Conservation (phyloP, 2,329 filamentous ascomycete species). For the Colletotrichum shisoi region DNA sequence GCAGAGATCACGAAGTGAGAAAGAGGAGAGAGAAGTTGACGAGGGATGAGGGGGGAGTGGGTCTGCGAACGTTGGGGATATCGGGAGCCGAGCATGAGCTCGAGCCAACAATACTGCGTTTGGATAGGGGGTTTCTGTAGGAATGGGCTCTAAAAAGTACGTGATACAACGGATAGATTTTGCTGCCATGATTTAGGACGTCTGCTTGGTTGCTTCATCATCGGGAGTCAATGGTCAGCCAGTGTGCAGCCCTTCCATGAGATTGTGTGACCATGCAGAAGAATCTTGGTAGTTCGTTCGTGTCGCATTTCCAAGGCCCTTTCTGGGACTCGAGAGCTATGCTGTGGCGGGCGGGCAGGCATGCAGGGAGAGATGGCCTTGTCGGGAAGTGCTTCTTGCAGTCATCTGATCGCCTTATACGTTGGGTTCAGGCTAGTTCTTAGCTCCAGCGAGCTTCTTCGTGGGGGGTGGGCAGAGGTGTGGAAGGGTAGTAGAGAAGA, state of each 20-base stretch:
- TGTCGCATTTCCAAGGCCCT: too few species aligned
- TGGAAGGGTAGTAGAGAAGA: neutral
- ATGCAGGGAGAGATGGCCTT: too few species aligned
- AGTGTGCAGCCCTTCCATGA: neutral
- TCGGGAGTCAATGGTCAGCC: neutral
- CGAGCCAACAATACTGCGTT: neutral
- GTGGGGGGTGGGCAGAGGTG: too few species aligned
- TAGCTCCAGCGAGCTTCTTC: too few species aligned
- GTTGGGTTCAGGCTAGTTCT: too few species aligned
- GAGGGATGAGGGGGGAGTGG: neutral
- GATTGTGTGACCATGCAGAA: too few species aligned
- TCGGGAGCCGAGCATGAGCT: neutral
- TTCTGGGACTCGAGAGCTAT: too few species aligned
- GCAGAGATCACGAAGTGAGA: conserved; percentile 60
- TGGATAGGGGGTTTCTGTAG: conserved; percentile 6
- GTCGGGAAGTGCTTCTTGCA: too few species aligned
- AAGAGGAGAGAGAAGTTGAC: neutral
- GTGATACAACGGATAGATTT: neutral
- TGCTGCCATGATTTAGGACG: too few species aligned
- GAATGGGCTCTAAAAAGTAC: conserved; percentile 11
- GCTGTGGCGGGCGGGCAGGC: too few species aligned
- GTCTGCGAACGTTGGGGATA: neutral
- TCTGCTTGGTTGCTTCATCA: neutral
- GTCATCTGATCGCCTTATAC: too few species aligned
- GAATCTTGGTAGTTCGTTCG: too few species aligned